Percentiles rank a stretch among this genome's conserved stretches.
phyloP scores from a whole-genome alignment of 805 yeast genomes.

The Limtongozyma cylindracea region DNA sequence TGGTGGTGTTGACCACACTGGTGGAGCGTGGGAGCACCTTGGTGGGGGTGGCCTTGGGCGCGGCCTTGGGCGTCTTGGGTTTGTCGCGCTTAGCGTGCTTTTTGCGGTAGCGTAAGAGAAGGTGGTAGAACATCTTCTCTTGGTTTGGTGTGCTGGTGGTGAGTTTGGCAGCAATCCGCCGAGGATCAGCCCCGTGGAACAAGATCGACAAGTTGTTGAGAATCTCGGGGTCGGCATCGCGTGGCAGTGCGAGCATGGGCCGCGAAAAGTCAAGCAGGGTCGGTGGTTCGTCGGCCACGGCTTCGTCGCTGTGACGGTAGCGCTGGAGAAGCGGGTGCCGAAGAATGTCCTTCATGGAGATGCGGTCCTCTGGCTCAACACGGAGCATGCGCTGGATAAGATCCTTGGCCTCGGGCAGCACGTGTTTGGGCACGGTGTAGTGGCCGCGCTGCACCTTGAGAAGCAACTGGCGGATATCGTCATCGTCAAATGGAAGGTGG shows the following conservation, averaged over 20 bases:
- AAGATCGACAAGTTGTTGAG: constrained; percentile 51
- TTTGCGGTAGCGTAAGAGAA: constrained; percentile 46
- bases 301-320: too few relatives aligned
- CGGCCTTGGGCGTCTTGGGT: constrained; percentile 14
- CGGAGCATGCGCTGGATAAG: constrained; percentile 57
- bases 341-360: constrained; percentile 51
- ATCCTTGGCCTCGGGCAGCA: constrained; percentile 72
- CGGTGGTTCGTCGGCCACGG: constrained; percentile 16
- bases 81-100: too few relatives aligned
- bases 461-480: constrained; percentile 66
- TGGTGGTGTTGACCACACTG: constrained; percentile 15
- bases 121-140: constrained; percentile 61
- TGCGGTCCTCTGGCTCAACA: constrained; percentile 62
- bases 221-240: constrained; percentile 51
- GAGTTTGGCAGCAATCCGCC: constrained; percentile 24
- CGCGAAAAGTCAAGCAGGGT: too few relatives aligned
- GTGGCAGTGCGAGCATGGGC: too few relatives aligned
- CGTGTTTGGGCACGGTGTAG: constrained; percentile 57
- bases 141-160: constrained; percentile 31
- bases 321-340: constrained; percentile 63
- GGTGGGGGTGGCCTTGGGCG: constrained; percentile 1
- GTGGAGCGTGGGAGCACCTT: constrained; percentile 13
- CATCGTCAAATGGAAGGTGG: constrained; percentile 91
- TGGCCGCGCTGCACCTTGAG: constrained; percentile 81
- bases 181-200: constrained; percentile 53